Base-by-base conservation (phyloP, 2,329 filamentous ascomycete species). In the Pseudofabraea citricarpa region DNA sequence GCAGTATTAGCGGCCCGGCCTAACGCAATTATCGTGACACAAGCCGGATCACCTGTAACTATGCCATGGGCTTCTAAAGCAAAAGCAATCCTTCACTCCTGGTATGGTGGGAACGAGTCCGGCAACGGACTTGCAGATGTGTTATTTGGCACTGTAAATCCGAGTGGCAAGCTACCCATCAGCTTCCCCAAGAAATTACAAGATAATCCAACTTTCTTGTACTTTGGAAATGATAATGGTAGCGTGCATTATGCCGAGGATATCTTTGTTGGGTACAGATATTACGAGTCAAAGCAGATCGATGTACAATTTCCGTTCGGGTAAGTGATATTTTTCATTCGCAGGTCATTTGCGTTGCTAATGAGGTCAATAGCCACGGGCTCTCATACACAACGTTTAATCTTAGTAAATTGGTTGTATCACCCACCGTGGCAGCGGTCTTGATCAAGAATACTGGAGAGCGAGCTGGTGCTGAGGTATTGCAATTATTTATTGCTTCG, bases 351-450 rank as follows among this genome's bases (percentile, higher is more conserved):
- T n/a, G n/a, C n/a, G n/a, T n/a, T n/a, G n/a, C n/a, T n/a, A n/a
- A n/a, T n/a, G n/a, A 83, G 1, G 68, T 87, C 2, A 90, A 90
- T 57, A 86, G 87, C n/a, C 81, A 88, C 57, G 87, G 87, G 2
- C 70, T 90, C 2, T 85, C 82, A 12, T 90, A 89, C 63, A 88
- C 85, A 0, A 77, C 69, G 0, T 90, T 90, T 59, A 53, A 60
- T 13, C 72, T 74, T 51, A 74, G 69, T 2, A 66, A 72, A 35
- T 66, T 81, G n/a, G 59, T 61, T 2, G 69, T 77, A 18, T 59
- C 63, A 0, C 64, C 68, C 6, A 46, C 49, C 2, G 57, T 56
- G 1, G 68, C 23, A 6, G 13, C n/a, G 15, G 12, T 81, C 7
- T 68, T 66, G 3, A 81, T 81, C 53, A 75, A 70, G 9, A 67